Base-by-base conservation (phyloP, 805 yeast species). In the Cyberlindnera mycetangii region DNA sequence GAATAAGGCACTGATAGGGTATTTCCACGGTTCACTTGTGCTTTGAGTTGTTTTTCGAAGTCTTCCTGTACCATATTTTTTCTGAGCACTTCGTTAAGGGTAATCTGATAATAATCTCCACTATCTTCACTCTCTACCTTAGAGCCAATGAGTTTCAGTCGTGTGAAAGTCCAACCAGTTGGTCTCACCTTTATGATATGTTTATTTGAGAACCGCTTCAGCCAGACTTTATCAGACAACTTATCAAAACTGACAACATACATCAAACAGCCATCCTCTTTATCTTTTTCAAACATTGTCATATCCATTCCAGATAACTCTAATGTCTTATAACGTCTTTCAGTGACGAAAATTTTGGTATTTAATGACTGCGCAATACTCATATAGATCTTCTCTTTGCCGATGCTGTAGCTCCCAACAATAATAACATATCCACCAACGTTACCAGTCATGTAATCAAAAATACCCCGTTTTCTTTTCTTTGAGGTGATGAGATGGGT, bases 381-480 rank as follows among this genome's bases (percentile, higher is more conserved):
- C 7, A 87, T 63, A 0, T 96, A 97, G 22, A 93, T 61, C 45
- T 83, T 77, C 60, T 93, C 99, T 60, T 93, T 93, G 3, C 99
- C 99, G 31, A 93, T 89, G 2, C 90, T 78, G 62, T 93, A 93
- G 0, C 96, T 82, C 0, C 98, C 98, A 14, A 93, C 81, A 9
- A 86, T 67, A 4, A 48, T 8, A 83, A 75, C 48, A 86, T 64
- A 47, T 74, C 71, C 44, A 71, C 70, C 45, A 68, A 48, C 11
- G 40, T 51, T 16, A 18, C 50, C 32, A 32, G 38, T 45, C 32
- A 68, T 62, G 51, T 60, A 73, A 41, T 68, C 74, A 37, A 71
- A 60, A 22, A 75, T 68, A 0, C 60, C 54, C 27, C 41, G 47
- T 7, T 52, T 56, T 16, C 42, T 45, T n/a, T 39, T 49, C 18